phyloP scores from a whole-genome alignment of 371 early-diverging fungal species.

The Dinochytrium kinnereticum region DNA sequence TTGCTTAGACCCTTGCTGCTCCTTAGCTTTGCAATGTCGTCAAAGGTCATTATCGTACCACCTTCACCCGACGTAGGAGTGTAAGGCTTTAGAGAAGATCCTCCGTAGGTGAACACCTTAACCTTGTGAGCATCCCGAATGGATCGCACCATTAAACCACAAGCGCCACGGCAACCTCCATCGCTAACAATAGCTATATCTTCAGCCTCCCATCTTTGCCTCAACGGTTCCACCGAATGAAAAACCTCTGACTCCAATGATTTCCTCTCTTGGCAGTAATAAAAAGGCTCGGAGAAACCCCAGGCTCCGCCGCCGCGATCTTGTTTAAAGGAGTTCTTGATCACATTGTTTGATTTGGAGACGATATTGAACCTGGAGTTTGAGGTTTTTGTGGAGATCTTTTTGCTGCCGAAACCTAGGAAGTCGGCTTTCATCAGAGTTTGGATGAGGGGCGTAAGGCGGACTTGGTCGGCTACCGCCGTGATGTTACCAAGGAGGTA shows the following conservation, averaged over 20 bases:
- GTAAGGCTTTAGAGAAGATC: neutral
- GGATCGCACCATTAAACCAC: neutral
- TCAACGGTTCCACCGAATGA: neutral
- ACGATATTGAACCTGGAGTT: too few relatives aligned
- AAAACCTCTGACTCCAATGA: too few relatives aligned
- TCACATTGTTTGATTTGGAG: neutral
- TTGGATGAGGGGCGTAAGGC: neutral
- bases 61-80: slow-evolving; percentile 14
- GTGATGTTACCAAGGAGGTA: neutral
- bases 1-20: too few relatives aligned
- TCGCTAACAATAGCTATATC: slow-evolving; percentile 16
- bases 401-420: neutral
- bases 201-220: neutral
- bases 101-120: neutral
- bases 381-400: too few relatives aligned
- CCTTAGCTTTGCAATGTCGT: neutral
- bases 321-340: too few relatives aligned
- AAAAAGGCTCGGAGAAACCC: too few relatives aligned
- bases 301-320: too few relatives aligned
- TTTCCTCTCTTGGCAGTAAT: too few relatives aligned
- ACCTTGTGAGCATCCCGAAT: slow-evolving; percentile 10
- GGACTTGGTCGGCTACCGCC: neutral
- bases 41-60: neutral
- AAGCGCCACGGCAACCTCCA: slow-evolving; percentile 5
- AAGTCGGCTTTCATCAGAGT: neutral